Conservation (phyloP, 75 land plant species). For the Isoetes taiwanensis region DNA sequence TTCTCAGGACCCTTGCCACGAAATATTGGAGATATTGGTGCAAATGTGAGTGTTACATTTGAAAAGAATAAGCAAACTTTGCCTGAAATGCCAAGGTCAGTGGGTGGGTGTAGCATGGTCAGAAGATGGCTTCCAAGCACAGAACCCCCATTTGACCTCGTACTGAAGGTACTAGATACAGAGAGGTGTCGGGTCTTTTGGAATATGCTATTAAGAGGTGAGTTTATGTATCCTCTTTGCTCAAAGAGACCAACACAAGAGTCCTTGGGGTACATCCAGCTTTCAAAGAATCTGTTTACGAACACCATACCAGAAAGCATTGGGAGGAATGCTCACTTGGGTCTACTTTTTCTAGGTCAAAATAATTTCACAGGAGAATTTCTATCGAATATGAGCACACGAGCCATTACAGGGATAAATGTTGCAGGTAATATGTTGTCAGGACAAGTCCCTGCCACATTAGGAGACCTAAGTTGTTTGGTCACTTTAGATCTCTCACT, state of each 20-base stretch:
- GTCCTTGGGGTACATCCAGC: slow-evolving; percentile 44
- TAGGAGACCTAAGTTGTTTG: slow-evolving; percentile 37
- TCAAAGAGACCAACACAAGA: neutral
- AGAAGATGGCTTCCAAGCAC: slow-evolving; percentile 66
- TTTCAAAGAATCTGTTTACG: slow-evolving; percentile 33
- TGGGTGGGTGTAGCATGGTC: slow-evolving; percentile 55
- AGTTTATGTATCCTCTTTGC: slow-evolving; percentile 33
- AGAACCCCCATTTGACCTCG: slow-evolving; percentile 52
- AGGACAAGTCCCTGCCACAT: slow-evolving; percentile 31
- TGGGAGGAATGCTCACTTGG: slow-evolving; percentile 21
- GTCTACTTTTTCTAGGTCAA: slow-evolving; percentile 28
- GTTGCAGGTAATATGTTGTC: slow-evolving; percentile 39
- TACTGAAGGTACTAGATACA: slow-evolving; percentile 29
- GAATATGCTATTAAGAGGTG: slow-evolving; percentile 39
- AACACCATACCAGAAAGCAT: slow-evolving; percentile 31
- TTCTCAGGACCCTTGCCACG: slow-evolving; percentile 21
- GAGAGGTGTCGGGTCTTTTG: slow-evolving; percentile 38
- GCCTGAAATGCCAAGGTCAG: slow-evolving; percentile 18
- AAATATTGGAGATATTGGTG: slow-evolving; percentile 9
- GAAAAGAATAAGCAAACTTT: neutral
- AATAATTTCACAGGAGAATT: slow-evolving; percentile 36
- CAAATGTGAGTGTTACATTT: neutral
- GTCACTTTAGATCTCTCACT: slow-evolving; percentile 44
- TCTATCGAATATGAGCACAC: slow-evolving; percentile 20
- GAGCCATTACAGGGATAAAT: slow-evolving; percentile 38